phyloP scores from a whole-genome alignment of 2,329 filamentous ascomycete species.

The Fusarium fujikuroi region DNA sequence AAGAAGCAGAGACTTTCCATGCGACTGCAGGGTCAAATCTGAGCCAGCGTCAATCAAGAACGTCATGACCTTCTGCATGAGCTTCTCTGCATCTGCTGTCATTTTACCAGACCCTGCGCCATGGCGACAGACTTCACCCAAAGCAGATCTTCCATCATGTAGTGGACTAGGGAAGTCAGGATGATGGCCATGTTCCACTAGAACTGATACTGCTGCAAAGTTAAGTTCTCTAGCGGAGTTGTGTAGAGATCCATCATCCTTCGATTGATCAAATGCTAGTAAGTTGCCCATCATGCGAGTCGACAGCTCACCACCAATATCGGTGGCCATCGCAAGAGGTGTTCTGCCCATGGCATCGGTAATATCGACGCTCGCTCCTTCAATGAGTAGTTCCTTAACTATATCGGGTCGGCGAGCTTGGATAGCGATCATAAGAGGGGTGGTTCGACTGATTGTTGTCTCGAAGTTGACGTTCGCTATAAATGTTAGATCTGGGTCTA shows the following conservation, averaged over 20 bases:
- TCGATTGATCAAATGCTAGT: constrained; percentile 64
- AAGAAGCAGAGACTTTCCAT: constrained; percentile 68
- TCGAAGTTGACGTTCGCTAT: constrained; percentile 67
- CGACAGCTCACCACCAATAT: constrained; percentile 62
- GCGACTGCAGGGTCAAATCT: constrained; percentile 64
- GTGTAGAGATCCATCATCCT: constrained; percentile 74
- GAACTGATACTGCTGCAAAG: constrained; percentile 63
- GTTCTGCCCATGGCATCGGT: constrained; percentile 67
- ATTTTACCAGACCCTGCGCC: constrained; percentile 60
- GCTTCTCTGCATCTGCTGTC: constrained; percentile 59
- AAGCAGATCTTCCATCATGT: constrained; percentile 70
- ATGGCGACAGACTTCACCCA: constrained; percentile 71
- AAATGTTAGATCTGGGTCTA: constrained; percentile 22
- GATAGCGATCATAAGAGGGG: constrained; percentile 70
- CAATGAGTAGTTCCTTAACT: constrained; percentile 65
- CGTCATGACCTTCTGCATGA: constrained; percentile 66
- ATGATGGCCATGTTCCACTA: constrained; percentile 70
- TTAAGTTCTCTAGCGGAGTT: constrained; percentile 71
- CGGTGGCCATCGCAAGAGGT: constrained; percentile 69
- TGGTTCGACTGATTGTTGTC: constrained; percentile 62
- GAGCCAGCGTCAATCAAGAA: constrained; percentile 67
- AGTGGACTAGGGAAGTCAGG: constrained; percentile 72
- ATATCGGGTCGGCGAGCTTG: constrained; percentile 65
- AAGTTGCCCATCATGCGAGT: constrained; percentile 65
- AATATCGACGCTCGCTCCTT: constrained; percentile 69